These are phyloP conservation scores for Krasilnikovozyma curviuscula DNA, from an alignment of 768 basidiomycete species.

Conservation along the genomic window DNA sequence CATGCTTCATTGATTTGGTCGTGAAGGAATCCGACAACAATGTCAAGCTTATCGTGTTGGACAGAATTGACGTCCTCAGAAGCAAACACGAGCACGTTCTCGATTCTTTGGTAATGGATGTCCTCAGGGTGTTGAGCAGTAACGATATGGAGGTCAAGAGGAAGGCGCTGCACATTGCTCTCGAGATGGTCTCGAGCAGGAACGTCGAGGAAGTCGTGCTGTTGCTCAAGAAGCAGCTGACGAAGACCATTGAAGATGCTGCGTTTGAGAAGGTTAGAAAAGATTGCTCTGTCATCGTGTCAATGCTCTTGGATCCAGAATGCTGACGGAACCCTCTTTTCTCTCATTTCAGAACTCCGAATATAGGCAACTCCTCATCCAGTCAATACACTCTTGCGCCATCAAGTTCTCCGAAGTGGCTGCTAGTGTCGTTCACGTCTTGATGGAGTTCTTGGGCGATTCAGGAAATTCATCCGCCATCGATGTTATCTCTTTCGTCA, in stretches of 20 bases:
- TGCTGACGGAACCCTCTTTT: neutral
- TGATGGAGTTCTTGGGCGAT: conserved; percentile 84
- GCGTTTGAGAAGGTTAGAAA: conserved; percentile 81
- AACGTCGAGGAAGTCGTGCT: conserved; percentile 92
- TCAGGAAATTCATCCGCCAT: conserved; percentile 85
- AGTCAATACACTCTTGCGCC: conserved; percentile 89
- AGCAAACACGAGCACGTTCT: conserved; percentile 66
- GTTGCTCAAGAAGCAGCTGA: conserved; percentile 95
- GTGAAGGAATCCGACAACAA: conserved; percentile 97
- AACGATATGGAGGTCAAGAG: conserved; percentile 91
- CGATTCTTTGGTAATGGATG: conserved; percentile 84
- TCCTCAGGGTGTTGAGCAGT: conserved; percentile 56
- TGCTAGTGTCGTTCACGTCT: conserved; percentile 67
- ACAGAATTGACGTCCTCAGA: conserved; percentile 64
- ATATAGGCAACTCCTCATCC: conserved; percentile 87
- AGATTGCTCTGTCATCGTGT: neutral
- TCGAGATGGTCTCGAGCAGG: conserved; percentile 79
- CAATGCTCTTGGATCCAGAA: neutral
- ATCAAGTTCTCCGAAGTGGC: conserved; percentile 95
- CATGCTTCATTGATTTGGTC: conserved; percentile 68
- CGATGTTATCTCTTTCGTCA: conserved; percentile 78
- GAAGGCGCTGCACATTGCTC: conserved; percentile 71
- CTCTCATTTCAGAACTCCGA: conserved; percentile 48
- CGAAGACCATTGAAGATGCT: conserved; percentile 61
- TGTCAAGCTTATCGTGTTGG: conserved; percentile 90